Evolutionary conservation across 805 yeast genomes (phyloP), one percentile per base, ranked within the genome.

Genomic region (Saccharomycopsis babjevae): DNA sequence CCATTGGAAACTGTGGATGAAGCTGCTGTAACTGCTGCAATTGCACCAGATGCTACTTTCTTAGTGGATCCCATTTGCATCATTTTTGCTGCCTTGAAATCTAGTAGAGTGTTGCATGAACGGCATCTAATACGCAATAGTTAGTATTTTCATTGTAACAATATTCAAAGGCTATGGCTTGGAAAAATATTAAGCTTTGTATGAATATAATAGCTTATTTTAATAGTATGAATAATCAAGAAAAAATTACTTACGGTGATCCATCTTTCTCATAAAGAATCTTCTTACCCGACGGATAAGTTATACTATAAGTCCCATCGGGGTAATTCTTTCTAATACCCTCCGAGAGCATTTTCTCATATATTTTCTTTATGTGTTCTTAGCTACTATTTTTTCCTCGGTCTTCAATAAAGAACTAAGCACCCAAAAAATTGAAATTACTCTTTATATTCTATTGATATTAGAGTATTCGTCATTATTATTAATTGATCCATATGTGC

Each of bases 261-360:
- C 98, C 98, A 72, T 93, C 86, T 70, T 89, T 85, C 69, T 89
- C 97, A 61, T 88, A 83, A 25, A 89, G 73, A 62, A 90, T 85
- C 66, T 81, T 83, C 56, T 86, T 77, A 0, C 96, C 96, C 25
- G 80, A 70, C 1, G 80, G 75, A 0, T 89, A 89, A 57, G 56
- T 59, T 16, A 61, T 30, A 22, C 64, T 58, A 34, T 63, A 63
- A n/a, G 63, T 63, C 1, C 65, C 65, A 52, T 61, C 65, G 5
- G 64, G 62, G 18, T 58, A 56, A 42, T 63, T 57, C 15, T 39
- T 38, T 25, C 62, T 46, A 22, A 22, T 22, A 11, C 28, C 32
- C 22, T 46, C 52, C 1, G 4, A 2, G 10, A 5, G 3, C 52
- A 46, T 46, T 46, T 46, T 8, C 11, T 34, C 5, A 46, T 16